Evolutionary conservation across 2,329 filamentous ascomycete species (phyloP), one percentile per base, ranked within the genome.

Genomic region (Colletotrichum sp.): DNA sequence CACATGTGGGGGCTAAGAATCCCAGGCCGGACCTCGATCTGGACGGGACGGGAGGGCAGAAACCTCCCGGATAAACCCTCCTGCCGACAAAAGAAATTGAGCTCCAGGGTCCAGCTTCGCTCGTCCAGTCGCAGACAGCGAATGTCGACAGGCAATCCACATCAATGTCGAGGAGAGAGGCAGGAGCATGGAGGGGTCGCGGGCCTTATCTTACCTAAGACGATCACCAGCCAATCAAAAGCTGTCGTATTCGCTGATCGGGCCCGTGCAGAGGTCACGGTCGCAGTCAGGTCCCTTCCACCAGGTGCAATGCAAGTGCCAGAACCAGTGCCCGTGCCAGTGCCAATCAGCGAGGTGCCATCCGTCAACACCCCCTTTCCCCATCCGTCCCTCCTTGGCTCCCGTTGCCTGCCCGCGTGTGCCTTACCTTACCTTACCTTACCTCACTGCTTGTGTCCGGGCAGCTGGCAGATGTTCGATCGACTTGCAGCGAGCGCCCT

Each of bases 1-100:
- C 34, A n/a, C n/a, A 56, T 71, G 56, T 75, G 62, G 73, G 62
- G 69, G 55, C 62, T 10, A 16, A 21, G 21, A 30, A n/a, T 16
- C 21, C 13, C 38, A 56, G 21, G 24, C 24, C 52, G 28, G 5
- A n/a, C 56, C 28, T 30, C 26, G 26, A n/a, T 21, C 12, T 30
- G 28, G 58, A 62, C 58, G 12, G 43, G n/a, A 52, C 58, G 28
- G 69, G 56, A 21, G 26, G n/a, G 38, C 30, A 56, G 43, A 30
- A 64, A 58, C 24, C 16, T 38, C 52, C 21, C 73, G 73, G 73
- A 75, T 73, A 38, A 75, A 75, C 26, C 55, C 56, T 62, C 43
- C 43, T 28, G 58, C 73, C 73, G 73, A 73, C 63, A 62, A 56
- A 56, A 63, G 69, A 73, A 34, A 75, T 75, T 75, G 69, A 75